Conservation (phyloP, 2,329 filamentous ascomycete species). For the Metarhizium rileyi region DNA sequence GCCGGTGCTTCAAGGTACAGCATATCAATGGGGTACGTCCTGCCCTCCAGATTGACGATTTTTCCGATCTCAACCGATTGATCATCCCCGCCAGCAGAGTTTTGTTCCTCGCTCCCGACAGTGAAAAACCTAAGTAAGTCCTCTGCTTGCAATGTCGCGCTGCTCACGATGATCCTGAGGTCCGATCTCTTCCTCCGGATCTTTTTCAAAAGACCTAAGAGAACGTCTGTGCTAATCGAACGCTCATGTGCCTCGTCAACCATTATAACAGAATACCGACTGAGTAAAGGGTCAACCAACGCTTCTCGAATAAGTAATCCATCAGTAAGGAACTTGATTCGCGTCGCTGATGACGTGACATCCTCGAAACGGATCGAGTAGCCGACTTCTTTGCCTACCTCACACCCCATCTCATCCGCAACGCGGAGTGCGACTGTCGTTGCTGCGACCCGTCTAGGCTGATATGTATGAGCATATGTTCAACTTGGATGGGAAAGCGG, state of each 20-base stretch:
- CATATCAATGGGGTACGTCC: constrained; percentile 80
- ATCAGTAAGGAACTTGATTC: constrained; percentile 93
- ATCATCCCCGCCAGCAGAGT: constrained; percentile 16
- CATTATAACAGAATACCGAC: constrained; percentile 92
- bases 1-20: constrained; percentile 69
- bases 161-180: constrained; percentile 81
- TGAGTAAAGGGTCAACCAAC: constrained; percentile 82
- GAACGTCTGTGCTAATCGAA: constrained; percentile 82
- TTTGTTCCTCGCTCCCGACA: constrained; percentile 26
- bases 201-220: constrained; percentile 86
- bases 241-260: constrained; percentile 95
- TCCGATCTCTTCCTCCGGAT: constrained; percentile 72
- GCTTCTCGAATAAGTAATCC: constrained; percentile 86
- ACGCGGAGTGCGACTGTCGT: constrained; percentile 84
- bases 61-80: constrained; percentile 20
- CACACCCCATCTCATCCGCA: constrained; percentile 78
- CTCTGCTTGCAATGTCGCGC: constrained; percentile 85
- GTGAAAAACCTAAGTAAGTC: constrained; percentile 74
- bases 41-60: constrained; percentile 79
- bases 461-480: constrained; percentile 1
- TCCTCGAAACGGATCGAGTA: constrained; percentile 93
- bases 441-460: constrained; percentile 85
- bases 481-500: background rate
- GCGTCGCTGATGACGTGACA: constrained; percentile 72
- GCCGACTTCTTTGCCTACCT: constrained; percentile 81